Evolutionary conservation across 306 rosid species (phyloP), one percentile per base, ranked within the genome.

Genomic region (Macrotyloma uniflorum): DNA sequence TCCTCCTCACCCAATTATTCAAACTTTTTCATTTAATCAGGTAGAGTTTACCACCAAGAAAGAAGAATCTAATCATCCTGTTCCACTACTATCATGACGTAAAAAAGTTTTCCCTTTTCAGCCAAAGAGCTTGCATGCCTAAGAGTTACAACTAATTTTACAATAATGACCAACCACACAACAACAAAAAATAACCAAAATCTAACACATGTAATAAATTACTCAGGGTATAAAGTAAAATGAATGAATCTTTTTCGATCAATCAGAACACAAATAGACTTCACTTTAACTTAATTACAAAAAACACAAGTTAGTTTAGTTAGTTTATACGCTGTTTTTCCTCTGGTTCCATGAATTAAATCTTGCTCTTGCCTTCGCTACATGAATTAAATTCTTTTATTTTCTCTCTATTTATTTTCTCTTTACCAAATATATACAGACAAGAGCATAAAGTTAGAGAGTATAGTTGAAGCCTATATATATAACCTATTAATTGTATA

Each of bases 1-100:
- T 40, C 22, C 18, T 11, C 19, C 22, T 42, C 2, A 1, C 26
- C 28, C 61, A 78, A 67, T 58, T 74, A 79, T 79, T 36, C 65
- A 53, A 32, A 10, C 68, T 68, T 83, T 62, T 24, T 30, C 57
- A 20, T 67, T 61, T 67, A 66, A 73, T 76, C 16, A 69, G 69
- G 22, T 42, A 15, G 5, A 13, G 18, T 42, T 50, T 35, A 49
- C 49, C 46, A 5, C 4, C 9, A 20, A 61, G 8, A 69, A 61
- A 10, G 51, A 40, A 50, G 66, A 70, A 69, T 63, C 42, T 38
- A 68, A 75, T 50, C 50, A 59, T 26, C 77, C 40, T 47, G 30
- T 26, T n/a, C 47, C 77, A 47, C 51, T 47, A 50, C 26, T 51
- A 75, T 69, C 51, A 75, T 68, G 58, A n/a, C 61, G 20, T 69